phyloP scores from a whole-genome alignment of 2,329 filamentous ascomycete genomes.

The Ophiognomonia clavigignenti-juglandacearum region DNA sequence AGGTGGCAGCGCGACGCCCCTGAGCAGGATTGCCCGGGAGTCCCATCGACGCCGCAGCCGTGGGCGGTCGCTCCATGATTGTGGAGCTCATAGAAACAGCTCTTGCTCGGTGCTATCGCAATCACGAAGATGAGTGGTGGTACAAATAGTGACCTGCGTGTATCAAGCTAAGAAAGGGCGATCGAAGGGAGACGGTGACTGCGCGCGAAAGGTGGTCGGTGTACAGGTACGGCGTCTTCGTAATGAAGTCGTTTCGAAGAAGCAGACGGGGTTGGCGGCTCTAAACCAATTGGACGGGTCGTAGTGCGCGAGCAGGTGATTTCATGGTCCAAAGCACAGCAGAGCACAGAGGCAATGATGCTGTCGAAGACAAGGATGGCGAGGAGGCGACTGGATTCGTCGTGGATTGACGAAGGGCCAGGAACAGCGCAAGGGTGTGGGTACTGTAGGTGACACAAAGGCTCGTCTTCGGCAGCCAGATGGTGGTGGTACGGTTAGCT shows the following conservation, averaged over 20 bases:
- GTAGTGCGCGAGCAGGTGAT: slow-evolving; percentile 4
- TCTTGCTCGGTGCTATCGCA: background rate
- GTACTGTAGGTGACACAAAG: background rate
- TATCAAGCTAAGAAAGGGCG: slow-evolving; percentile 2
- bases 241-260: background rate
- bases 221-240: background rate
- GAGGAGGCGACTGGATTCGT: background rate
- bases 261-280: slow-evolving; percentile 1
- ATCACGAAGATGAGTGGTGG: background rate
- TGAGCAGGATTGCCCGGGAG: slow-evolving; percentile 32
- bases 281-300: slow-evolving; percentile 12
- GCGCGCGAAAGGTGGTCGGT: background rate
- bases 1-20: slow-evolving; percentile 26
- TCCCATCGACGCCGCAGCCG: slow-evolving; percentile 21
- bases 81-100: slow-evolving; percentile 12
- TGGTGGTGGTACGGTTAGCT: slow-evolving; percentile 7
- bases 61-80: slow-evolving; percentile 21
- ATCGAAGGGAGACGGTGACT: background rate
- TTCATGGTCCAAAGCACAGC: slow-evolving; percentile 13
- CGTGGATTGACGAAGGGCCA: background rate
- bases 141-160: slow-evolving; percentile 3
- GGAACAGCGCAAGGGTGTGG: background rate
- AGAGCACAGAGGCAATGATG: background rate
- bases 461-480: slow-evolving; percentile 1
- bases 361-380: background rate